Percentiles rank a stretch among this genome's conserved stretches.
Evolutionary conservation across 257 asterid genomes (phyloP).

Genomic region (Rehmannia glutinosa): DNA sequence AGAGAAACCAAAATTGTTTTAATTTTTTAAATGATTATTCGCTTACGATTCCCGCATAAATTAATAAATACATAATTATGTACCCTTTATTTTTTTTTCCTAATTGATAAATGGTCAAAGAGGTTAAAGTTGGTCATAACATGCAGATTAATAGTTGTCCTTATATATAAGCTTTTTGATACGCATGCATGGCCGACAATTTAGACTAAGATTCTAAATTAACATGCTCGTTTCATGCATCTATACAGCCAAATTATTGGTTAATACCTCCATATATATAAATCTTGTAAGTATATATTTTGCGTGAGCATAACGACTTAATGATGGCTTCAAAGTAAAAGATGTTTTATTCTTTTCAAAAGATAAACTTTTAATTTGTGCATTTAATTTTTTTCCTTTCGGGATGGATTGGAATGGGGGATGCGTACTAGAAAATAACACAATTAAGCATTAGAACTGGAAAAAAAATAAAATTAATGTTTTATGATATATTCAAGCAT

Average conservation of each 20-base stretch:
- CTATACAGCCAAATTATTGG: not conserved
- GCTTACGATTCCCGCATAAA: no score
- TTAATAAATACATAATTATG: no score
- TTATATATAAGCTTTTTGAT: not conserved
- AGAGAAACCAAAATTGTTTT: no score
- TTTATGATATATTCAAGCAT: no score
- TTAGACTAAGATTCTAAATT: conserved; percentile 32
- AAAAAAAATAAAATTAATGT: no score
- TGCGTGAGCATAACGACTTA: not conserved
- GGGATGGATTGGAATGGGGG: no score
- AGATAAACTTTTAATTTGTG: no score
- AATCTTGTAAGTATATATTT: not conserved
- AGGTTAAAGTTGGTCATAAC: conserved; percentile 16
- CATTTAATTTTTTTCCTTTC: no score
- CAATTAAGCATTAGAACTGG: no score
- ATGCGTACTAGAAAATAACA: no score
- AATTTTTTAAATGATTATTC: no score
- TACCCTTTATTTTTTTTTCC: not conserved
- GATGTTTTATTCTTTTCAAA: not conserved
- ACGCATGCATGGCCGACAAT: conserved; percentile 57
- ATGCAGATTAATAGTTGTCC: not conserved
- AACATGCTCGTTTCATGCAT: conserved; percentile 8
- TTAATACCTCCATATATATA: not conserved
- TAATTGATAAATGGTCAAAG: not conserved
- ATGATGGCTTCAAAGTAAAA: not conserved